Evolutionary conservation across 2,329 filamentous ascomycete species (phyloP).

Genomic region (Verticillium klebahnii): DNA sequence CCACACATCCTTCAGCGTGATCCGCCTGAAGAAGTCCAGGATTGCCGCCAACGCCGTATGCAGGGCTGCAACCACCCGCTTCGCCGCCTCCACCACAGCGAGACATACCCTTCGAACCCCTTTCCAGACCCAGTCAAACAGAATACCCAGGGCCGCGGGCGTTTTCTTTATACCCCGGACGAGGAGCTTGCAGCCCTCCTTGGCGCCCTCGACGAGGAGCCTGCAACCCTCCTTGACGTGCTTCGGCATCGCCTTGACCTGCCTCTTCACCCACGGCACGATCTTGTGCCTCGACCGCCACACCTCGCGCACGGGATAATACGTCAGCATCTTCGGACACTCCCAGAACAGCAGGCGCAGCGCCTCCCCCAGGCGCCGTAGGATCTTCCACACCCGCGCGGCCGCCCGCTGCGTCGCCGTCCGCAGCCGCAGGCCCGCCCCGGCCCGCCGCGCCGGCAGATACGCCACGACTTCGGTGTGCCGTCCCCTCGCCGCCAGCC

Average conservation of each 20-base stretch:
- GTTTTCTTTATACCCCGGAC: constrained; percentile 19
- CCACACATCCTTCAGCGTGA: constrained; percentile 35
- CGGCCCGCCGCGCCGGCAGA: constrained; percentile 32
- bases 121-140: constrained; percentile 22
- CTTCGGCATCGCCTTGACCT: constrained; percentile 20
- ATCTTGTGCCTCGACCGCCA: constrained; percentile 23
- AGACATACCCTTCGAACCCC: constrained; percentile 19
- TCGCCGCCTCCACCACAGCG: constrained; percentile 18
- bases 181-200: constrained; percentile 10
- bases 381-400: constrained; percentile 16
- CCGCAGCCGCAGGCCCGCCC: constrained; percentile 31
- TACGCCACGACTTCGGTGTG: constrained; percentile 39
- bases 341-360: constrained; percentile 21
- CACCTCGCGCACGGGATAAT: constrained; percentile 7
- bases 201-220: constrained; percentile 12
- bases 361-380: constrained; percentile 17
- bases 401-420: constrained; percentile 24
- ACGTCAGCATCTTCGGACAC: constrained; percentile 16
- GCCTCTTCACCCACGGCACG: constrained; percentile 22
- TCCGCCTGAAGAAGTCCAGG: constrained; percentile 24
- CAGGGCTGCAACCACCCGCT: constrained; percentile 24
- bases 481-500: constrained; percentile 34
- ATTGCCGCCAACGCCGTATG: constrained; percentile 30
- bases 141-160: constrained; percentile 13
- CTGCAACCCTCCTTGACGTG: constrained; percentile 15